Evolutionary conservation across 139 green algal genomes (phyloP), one percentile per base, ranked within the genome.

Genomic region (Marvania coccoides): DNA sequence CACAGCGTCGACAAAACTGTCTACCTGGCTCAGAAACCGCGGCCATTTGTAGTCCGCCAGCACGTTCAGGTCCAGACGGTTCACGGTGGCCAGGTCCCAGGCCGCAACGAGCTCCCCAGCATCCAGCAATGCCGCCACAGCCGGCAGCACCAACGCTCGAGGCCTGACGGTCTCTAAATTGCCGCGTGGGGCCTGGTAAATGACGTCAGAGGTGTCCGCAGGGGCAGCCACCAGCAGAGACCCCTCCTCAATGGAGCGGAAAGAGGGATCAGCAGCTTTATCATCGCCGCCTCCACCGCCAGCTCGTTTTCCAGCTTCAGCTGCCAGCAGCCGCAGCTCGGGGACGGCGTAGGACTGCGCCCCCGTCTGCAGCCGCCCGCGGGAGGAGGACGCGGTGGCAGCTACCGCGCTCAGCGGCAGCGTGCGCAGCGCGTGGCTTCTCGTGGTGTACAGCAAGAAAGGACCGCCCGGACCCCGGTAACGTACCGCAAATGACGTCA

Each of bases 51-150:
- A 91, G 75, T 97, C 93, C 13, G 93, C 87, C n/a, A 98, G 38
- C 34, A 97, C 40, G 71, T 97, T 97, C 1, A 95, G 73, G 71
- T 98, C 93, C 35, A 98, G 71, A 8, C 88, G 70, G 67, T 91
- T 79, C 1, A 42, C 47, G 0, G 65, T 70, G 7, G 85, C 81
- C 40, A 91, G 61, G 55, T 67, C 36, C 82, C 81, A 94, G 1
- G 88, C 88, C 0, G 38, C 77, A 26, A 30, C 24, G 33, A 56
- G 81, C 15, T 70, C 30, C 29, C 66, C 37, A 3, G 42, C 63
- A 30, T 63, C 34, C n/a, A 98, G 73, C 5, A 67, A 63, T 2
- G 54, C 58, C 15, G 75, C 65, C 13, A 93, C 65, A 10, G 79
- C 80, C 8, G 82, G 69, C 31, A 98, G 69, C n/a, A 95, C 88